Percentiles rank a stretch among this genome's conserved stretches.
Evolutionary conservation across 2,329 filamentous ascomycete genomes (phyloP).

Genomic region (Fusarium sp.): DNA sequence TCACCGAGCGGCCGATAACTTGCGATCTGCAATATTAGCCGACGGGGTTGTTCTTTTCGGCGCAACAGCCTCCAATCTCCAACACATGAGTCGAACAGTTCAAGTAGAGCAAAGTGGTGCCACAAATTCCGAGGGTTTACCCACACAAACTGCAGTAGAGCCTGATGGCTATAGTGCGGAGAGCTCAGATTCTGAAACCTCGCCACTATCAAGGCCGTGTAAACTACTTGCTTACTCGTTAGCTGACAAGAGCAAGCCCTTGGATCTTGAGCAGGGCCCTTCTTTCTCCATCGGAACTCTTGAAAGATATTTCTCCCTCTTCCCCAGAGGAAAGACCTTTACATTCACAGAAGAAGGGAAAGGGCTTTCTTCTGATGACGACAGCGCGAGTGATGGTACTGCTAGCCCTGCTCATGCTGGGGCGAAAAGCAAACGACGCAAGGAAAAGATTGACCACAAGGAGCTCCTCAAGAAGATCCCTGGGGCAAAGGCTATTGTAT

Average conservation of each 20-base stretch:
- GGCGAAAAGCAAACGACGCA: slow-evolving; percentile 23
- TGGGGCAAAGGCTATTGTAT: slow-evolving; percentile 53
- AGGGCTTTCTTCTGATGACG: slow-evolving; percentile 51
- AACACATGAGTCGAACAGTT: slow-evolving; percentile 12
- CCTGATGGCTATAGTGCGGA: slow-evolving; percentile 45
- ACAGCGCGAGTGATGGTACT: slow-evolving; percentile 47
- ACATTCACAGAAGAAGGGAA: slow-evolving; percentile 50
- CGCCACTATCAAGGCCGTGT: slow-evolving; percentile 47
- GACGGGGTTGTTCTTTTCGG: slow-evolving; percentile 52
- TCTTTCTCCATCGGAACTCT: slow-evolving; percentile 49
- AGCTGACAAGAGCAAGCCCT: slow-evolving; percentile 42
- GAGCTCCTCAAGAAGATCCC: slow-evolving; percentile 54
- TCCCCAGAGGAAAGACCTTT: slow-evolving; percentile 50
- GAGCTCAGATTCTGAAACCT: slow-evolving; percentile 51
- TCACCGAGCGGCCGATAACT: slow-evolving; percentile 48
- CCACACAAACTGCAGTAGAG: slow-evolving; percentile 17
- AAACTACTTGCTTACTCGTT: slow-evolving; percentile 50
- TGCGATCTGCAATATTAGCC: slow-evolving; percentile 50
- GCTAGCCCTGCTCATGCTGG: background rate
- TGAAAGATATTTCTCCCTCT: slow-evolving; percentile 50
- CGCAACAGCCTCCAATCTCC: slow-evolving; percentile 44
- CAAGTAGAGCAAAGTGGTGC: slow-evolving; percentile 10
- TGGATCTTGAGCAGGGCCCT: slow-evolving; percentile 47
- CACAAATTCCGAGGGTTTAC: slow-evolving; percentile 37
- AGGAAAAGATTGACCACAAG: slow-evolving; percentile 48